These are phyloP conservation scores for Agmasoma carcini DNA, from an alignment of 371 early-diverging fungal genomes.

Conservation along the genomic window DNA sequence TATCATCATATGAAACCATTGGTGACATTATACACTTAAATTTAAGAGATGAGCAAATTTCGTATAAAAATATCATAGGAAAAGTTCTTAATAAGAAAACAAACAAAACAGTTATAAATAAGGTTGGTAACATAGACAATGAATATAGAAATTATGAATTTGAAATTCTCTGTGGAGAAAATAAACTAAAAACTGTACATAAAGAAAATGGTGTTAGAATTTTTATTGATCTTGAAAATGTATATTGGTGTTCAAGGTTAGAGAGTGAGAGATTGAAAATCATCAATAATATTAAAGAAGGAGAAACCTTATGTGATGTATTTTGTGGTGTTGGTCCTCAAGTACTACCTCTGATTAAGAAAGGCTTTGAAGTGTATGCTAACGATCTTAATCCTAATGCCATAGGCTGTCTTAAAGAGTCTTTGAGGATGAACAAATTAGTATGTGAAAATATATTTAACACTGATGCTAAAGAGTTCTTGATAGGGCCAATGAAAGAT, in stretches of 20 bases:
- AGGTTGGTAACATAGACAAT: constrained; percentile 43
- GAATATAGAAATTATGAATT: constrained; percentile 46
- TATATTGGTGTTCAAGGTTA: constrained; percentile 54
- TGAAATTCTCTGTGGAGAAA: constrained; percentile 47
- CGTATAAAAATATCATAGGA: constrained; percentile 48
- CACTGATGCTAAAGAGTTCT: constrained; percentile 42
- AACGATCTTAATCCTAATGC: constrained; percentile 54
- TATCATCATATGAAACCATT: constrained; percentile 38
- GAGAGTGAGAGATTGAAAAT: constrained; percentile 47
- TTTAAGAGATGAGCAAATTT: constrained; percentile 42
- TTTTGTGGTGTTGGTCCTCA: constrained; percentile 55
- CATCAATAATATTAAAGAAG: constrained; percentile 12
- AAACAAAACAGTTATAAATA: constrained; percentile 48
- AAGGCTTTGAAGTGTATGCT: constrained; percentile 39
- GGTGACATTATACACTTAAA: constrained; percentile 53
- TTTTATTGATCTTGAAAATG: constrained; percentile 47
- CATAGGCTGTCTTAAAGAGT: constrained; percentile 44
- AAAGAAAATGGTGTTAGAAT: constrained; percentile 47
- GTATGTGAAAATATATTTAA: constrained; percentile 28
- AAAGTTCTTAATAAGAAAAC: constrained; percentile 48
- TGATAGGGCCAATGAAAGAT: constrained; percentile 27
- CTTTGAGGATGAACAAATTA: constrained; percentile 43
- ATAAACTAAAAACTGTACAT: constrained; percentile 38
- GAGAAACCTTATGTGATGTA: constrained; percentile 47
- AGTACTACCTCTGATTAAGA: constrained; percentile 39